Base-by-base conservation (phyloP, 768 basidiomycete species). In the Auricularia heimuer region DNA sequence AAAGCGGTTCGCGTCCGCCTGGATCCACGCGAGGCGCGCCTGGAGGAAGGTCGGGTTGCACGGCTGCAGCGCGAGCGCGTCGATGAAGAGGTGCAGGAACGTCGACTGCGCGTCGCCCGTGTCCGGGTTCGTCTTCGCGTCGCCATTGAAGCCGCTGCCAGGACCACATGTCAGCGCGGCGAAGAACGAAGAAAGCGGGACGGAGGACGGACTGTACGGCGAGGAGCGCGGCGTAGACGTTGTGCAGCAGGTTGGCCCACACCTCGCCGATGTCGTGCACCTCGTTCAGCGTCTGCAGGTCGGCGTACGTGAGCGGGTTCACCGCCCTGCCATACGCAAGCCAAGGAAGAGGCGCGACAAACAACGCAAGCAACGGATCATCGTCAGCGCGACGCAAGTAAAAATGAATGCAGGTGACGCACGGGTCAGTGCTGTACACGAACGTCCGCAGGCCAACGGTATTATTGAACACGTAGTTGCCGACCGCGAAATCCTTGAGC, bases 361-460 rank as follows among this genome's bases (percentile, higher is more conserved):
- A 29, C 29, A 29, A 29, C 29, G 29, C 29, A 29, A 29, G 29
- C 29, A 29, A 29, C 29, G 29, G 29, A 29, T 29, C 29, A 29
- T 29, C 29, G 29, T 29, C 2, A 29, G 29, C 29, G 29, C 29
- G 29, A 29, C 29, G 29, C 29, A 0, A 29, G 29, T 29, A 29
- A 29, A 29, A 29, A 29, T 29, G 29, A 29, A 29, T 29, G 29
- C 29, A 29, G 29, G 29, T 29, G 29, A 72, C 71, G 73, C 79
- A 79, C 69, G 67, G 75, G 74, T 78, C 78, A 64, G 81, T 82
- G 4, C 84, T 85, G 75, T 87, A 87, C 8, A 81, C 82, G 72
- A 81, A 80, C 61, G 76, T 72, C 18, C 86, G 79, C 69, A 87
- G 82, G 58, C 87, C 86, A 7, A 71, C 70, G 6, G 78, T 64